Evolutionary conservation across 495 filamentous ascomycete species (phyloP), one percentile per base, ranked within the genome.

Genomic region (Aspergillus nanangensis): DNA sequence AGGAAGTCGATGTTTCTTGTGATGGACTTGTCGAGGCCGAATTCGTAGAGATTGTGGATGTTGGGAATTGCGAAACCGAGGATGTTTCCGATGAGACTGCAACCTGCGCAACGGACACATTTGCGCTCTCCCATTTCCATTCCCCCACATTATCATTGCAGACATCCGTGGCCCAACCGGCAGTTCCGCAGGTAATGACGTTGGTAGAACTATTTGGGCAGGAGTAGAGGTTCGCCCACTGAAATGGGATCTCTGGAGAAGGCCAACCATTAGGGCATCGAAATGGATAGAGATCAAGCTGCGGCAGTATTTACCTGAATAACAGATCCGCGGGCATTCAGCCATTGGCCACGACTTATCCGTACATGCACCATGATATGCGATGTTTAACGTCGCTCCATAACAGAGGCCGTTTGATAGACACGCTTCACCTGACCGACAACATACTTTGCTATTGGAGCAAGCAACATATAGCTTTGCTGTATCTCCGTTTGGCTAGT

Each of bases 371-470:
- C 52, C 52, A 11, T 47, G 52, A 31, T 55, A 48, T 14, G 34
- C 34, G 15, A 48, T 45, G 9, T 36, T 44, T 19, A 36, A 40
- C 29, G 34, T 51, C 15, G 36, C 38, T 0, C 21, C 24, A 20
- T 35, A 51, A 24, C 52, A 55, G 34, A 55, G 34, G 13, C 41
- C 41, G 33, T 55, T 55, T 1, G 52, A 55, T 13, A 55, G 40
- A 42, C 52, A 55, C 8, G 52, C 41, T 34, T 55, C 47, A 17
- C 39, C 41, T 27, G 42, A 20, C 17, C 31, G 22, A 23, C 52
- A 55, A 44, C 52, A 55, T 1, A 22, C 14, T 18, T 37, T 27
- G 20, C 47, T 48, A 33, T 38, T 21, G 11, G 52, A 47, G 31
- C 52, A 55, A n/a, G 43, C 33, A 44, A 34, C 25, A 29, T 29